Conservation (phyloP, 805 yeast species). For the Candida orba region DNA sequence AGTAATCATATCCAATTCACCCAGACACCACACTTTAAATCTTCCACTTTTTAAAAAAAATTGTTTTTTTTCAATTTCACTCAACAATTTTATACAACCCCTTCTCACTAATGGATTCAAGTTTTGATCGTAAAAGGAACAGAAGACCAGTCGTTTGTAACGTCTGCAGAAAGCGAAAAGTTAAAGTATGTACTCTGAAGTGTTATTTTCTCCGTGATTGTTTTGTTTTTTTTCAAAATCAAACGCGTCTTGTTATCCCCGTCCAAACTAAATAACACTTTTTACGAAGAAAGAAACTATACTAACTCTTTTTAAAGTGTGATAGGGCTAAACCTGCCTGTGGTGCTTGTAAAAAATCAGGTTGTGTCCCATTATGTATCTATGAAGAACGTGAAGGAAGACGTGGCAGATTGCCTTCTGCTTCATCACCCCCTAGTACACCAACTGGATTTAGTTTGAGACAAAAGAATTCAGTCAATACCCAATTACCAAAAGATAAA, state of each 20-base stretch:
- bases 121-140: slow-evolving; percentile 9
- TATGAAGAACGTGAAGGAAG: slow-evolving; percentile 18
- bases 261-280: slow-evolving; percentile 1
- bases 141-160: slow-evolving; percentile 25
- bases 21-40: neutral
- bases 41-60: neutral
- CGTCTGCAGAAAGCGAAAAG: slow-evolving; percentile 24
- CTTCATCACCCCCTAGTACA: neutral
- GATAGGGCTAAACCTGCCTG: slow-evolving; percentile 24
- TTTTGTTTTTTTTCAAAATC: neutral
- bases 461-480: neutral
- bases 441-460: slow-evolving; percentile 1
- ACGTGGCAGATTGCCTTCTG: slow-evolving; percentile 5
- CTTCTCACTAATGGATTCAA: neutral
- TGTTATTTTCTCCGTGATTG: neutral
- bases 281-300: neutral
- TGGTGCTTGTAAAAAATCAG: slow-evolving; percentile 20
- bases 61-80: too few species aligned
- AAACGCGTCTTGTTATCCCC: slow-evolving; percentile 3
- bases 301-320: slow-evolving; percentile 14
- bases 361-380: slow-evolving; percentile 18
- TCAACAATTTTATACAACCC: too few species aligned
- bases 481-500: slow-evolving; percentile 4
- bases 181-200: slow-evolving; percentile 16
- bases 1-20: neutral